Conservation (phyloP, 306 rosid species). For the Adenanthera pavonina region DNA sequence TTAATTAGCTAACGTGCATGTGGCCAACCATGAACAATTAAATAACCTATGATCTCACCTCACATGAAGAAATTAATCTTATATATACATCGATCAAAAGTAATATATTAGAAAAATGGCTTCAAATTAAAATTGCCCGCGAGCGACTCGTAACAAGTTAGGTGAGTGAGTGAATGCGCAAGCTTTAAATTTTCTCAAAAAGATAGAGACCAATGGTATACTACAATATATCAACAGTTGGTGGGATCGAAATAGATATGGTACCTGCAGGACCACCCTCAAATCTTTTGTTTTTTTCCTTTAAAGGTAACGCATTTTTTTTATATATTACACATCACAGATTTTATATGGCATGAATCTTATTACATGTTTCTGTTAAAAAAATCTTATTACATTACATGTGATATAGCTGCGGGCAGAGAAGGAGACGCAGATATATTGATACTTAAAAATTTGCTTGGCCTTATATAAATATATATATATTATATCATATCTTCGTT, state of each 20-base stretch:
- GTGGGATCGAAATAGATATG: slow-evolving; percentile 7
- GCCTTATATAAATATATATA: too few species aligned
- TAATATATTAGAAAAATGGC: neutral
- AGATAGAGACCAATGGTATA: neutral
- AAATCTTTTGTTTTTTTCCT: neutral
- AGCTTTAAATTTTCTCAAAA: neutral
- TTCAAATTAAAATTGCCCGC: too few species aligned
- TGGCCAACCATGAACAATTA: neutral
- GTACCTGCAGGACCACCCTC: neutral
- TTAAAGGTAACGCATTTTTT: neutral
- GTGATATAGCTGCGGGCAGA: too few species aligned
- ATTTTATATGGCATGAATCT: neutral
- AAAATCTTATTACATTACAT: too few species aligned
- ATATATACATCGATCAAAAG: neutral
- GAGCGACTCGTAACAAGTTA: neutral
- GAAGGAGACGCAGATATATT: too few species aligned
- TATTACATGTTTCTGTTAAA: too few species aligned
- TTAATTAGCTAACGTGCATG: too few species aligned
- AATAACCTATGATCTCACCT: neutral
- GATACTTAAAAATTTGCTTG: too few species aligned
- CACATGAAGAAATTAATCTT: neutral
- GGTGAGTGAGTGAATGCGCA: neutral
- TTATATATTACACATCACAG: neutral
- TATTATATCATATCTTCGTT: too few species aligned
- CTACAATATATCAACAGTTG: neutral